Evolutionary conservation across 257 asterid species (phyloP).

Genomic region (Solanum rostratum): DNA sequence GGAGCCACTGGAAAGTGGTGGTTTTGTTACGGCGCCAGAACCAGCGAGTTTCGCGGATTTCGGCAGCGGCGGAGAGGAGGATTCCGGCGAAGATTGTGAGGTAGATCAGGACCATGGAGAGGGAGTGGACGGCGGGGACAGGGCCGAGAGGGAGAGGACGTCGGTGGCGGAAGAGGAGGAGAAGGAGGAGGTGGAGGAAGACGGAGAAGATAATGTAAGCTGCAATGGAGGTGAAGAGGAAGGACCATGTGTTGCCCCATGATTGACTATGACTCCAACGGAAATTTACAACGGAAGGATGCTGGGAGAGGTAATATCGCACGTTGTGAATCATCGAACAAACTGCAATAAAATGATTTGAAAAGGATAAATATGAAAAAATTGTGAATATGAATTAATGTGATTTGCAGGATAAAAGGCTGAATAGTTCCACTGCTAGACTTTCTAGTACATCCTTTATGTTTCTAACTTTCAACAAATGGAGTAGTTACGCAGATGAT

Average conservation of each 20-base stretch:
- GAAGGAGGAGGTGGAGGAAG: conserved; percentile 4
- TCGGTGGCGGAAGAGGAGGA: conserved; percentile 9
- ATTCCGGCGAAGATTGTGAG: conserved; percentile 13
- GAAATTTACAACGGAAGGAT: conserved; percentile 7
- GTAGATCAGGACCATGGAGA: conserved; percentile 9
- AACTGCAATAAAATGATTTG: neutral
- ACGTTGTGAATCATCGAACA: neutral
- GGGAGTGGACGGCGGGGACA: conserved; percentile 14
- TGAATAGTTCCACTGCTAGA: neutral
- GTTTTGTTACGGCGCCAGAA: conserved; percentile 4
- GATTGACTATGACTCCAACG: conserved; percentile 14
- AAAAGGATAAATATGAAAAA: neutral
- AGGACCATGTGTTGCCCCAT: conserved; percentile 15
- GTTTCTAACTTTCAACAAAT: neutral
- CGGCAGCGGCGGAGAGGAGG: conserved; percentile 13
- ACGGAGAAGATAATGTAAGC: conserved; percentile 5
- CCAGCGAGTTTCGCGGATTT: conserved; percentile 11
- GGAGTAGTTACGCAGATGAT: neutral
- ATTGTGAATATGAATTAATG: neutral
- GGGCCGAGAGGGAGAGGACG: conserved; percentile 14
- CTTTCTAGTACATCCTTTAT: neutral
- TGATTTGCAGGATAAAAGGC: neutral
- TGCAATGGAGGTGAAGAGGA: conserved; percentile 9
- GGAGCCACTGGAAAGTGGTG: conserved; percentile 16
- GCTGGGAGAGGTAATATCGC: conserved; percentile 8